phyloP scores from a whole-genome alignment of 2,329 filamentous ascomycete genomes.

The Epichloe aotearoae region DNA sequence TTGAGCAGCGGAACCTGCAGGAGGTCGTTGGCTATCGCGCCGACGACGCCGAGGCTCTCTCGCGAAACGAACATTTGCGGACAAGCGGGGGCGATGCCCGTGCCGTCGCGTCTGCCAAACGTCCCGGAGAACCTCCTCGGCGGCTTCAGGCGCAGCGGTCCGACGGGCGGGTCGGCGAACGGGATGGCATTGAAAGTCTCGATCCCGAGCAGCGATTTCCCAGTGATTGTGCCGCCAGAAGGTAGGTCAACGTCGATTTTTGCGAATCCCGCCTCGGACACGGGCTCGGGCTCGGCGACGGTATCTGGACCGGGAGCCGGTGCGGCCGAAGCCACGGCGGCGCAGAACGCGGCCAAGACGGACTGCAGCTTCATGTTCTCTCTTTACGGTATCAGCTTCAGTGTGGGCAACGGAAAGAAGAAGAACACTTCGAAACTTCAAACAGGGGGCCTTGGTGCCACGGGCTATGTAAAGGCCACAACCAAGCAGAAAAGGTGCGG shows the following conservation, averaged over 20 bases:
- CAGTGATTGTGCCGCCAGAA: slow-evolving; percentile 45
- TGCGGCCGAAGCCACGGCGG: slow-evolving; percentile 9
- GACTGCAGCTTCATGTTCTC: neutral
- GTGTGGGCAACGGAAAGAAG: no score
- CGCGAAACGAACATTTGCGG: slow-evolving; percentile 57
- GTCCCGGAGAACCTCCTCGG: slow-evolving; percentile 43
- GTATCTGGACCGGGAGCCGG: slow-evolving; percentile 9
- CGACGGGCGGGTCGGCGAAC: slow-evolving; percentile 57
- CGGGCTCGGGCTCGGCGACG: slow-evolving; percentile 13
- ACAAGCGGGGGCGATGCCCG: slow-evolving; percentile 45
- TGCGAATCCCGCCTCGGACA: slow-evolving; percentile 25
- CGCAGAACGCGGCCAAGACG: slow-evolving; percentile 2
- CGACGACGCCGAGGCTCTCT: slow-evolving; percentile 24
- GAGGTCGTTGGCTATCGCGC: slow-evolving; percentile 34
- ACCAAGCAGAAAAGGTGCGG: no score
- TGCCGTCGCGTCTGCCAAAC: slow-evolving; percentile 49
- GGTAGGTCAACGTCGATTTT: slow-evolving; percentile 40
- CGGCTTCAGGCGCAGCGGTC: slow-evolving; percentile 52
- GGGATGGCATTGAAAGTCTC: slow-evolving; percentile 66
- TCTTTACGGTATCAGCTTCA: neutral
- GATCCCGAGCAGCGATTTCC: slow-evolving; percentile 30
- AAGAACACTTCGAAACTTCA: no score
- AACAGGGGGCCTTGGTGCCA: no score
- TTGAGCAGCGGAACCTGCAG: slow-evolving; percentile 46
- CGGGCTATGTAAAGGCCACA: no score